A percentile compares a stretch with the other conserved stretches of the same genome.
Conservation (phyloP, 768 basidiomycete genomes). For the Tricholoma flavovirens region DNA sequence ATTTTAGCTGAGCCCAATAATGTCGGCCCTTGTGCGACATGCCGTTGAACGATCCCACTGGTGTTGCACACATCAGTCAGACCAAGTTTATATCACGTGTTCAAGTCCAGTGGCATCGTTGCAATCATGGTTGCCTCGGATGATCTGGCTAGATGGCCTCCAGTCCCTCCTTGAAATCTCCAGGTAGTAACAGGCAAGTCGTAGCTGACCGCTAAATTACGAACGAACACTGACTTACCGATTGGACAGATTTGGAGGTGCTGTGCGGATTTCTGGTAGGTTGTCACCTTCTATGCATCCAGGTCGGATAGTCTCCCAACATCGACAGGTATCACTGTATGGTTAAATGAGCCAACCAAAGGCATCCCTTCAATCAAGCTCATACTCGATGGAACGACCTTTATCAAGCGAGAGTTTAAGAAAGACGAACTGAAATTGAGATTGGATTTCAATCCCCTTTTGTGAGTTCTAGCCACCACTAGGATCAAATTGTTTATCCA, state of each 20-base stretch:
- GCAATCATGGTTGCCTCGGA: too few relatives aligned
- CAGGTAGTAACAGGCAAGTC: too few relatives aligned
- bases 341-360: neutral
- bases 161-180: too few relatives aligned
- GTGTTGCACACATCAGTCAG: too few relatives aligned
- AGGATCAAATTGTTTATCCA: neutral
- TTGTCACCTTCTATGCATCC: neutral
- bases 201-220: too few relatives aligned
- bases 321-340: neutral
- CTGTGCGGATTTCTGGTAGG: neutral
- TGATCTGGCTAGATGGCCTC: too few relatives aligned
- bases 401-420: neutral
- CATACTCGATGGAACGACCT: neutral
- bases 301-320: neutral
- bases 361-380: neutral
- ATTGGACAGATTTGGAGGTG: neutral
- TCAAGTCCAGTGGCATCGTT: too few relatives aligned
- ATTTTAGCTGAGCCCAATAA: conserved; percentile 74
- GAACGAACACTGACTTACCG: too few relatives aligned
- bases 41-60: too few relatives aligned
- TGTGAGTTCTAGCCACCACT: neutral
- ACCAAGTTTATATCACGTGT: too few relatives aligned
- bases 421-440: neutral
- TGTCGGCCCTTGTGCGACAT: conserved; percentile 56
- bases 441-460: conserved; percentile 8